Conservation (phyloP, 106 monocot species). For the Dendrobium nobile region DNA sequence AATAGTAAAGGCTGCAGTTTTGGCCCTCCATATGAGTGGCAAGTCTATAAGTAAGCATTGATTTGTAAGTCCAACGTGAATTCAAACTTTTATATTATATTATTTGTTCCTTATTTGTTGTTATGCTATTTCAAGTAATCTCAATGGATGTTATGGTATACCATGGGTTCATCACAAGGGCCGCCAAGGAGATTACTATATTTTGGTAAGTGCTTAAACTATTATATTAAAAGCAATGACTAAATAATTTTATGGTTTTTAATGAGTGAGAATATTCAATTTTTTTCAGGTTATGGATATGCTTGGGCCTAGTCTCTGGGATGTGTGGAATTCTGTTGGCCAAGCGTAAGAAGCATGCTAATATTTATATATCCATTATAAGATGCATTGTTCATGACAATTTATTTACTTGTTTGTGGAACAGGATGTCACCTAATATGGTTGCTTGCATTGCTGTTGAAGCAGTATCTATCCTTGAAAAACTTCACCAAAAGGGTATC, state of each 20-base stretch:
- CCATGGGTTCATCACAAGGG: conserved; percentile 91
- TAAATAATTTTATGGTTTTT: neutral
- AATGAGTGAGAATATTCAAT: neutral
- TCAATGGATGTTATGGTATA: conserved; percentile 96
- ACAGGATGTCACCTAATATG: conserved; percentile 91
- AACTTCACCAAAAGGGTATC: conserved; percentile 84
- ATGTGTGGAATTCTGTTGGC: conserved; percentile 89
- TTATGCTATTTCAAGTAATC: conserved; percentile 33
- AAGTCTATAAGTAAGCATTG: conserved; percentile 77
- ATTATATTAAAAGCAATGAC: neutral
- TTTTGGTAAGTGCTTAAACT: conserved; percentile 48
- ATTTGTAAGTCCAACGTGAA: neutral
- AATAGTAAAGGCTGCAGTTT: conserved; percentile 91
- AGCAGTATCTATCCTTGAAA: conserved; percentile 92
- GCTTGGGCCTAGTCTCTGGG: conserved; percentile 95
- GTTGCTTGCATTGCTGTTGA: conserved; percentile 97
- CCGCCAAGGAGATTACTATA: conserved; percentile 95
- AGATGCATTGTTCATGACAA: neutral
- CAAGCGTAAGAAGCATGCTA: conserved; percentile 56
- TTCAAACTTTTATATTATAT: neutral
- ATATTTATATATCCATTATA: neutral
- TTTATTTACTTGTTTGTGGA: conserved; percentile 10
- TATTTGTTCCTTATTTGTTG: conserved; percentile 14
- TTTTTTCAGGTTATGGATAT: conserved; percentile 83
- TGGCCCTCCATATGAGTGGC: conserved; percentile 91